phyloP scores from a whole-genome alignment of 208 protist species.

The Acanthamoeba healyi region DNA sequence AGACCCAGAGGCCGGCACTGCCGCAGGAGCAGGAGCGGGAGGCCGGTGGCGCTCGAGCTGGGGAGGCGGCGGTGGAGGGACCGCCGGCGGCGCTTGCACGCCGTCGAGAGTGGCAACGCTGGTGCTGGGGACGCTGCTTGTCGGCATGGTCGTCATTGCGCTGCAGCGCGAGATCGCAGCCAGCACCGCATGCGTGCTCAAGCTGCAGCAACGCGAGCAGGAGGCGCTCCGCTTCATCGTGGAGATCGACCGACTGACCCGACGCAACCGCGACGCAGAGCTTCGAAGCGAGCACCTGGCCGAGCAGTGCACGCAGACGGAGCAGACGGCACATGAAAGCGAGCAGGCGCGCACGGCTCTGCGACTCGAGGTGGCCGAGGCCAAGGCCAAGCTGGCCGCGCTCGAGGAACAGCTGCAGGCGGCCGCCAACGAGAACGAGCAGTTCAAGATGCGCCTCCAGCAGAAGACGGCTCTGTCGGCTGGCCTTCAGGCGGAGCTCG shows the following conservation, averaged over 20 bases:
- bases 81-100: too few relatives aligned
- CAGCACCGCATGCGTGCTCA: background rate
- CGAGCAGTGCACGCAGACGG: background rate
- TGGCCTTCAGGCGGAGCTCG: background rate
- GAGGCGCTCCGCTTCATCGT: background rate
- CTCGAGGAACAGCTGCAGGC: background rate
- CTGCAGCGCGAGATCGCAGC: too few relatives aligned
- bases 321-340: background rate
- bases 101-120: background rate
- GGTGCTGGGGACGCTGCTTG: background rate
- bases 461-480: background rate
- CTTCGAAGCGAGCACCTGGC: background rate
- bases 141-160: background rate
- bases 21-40: background rate
- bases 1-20: background rate
- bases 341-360: background rate
- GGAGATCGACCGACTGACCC: background rate
- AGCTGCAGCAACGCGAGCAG: background rate
- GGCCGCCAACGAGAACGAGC: background rate
- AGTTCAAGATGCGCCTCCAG: background rate
- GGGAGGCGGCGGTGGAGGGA: background rate
- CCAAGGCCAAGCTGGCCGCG: background rate
- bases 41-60: background rate
- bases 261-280: background rate
- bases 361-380: background rate